Evolutionary conservation across 2,329 filamentous ascomycete genomes (phyloP).

Genomic region (Clonostachys sp.): DNA sequence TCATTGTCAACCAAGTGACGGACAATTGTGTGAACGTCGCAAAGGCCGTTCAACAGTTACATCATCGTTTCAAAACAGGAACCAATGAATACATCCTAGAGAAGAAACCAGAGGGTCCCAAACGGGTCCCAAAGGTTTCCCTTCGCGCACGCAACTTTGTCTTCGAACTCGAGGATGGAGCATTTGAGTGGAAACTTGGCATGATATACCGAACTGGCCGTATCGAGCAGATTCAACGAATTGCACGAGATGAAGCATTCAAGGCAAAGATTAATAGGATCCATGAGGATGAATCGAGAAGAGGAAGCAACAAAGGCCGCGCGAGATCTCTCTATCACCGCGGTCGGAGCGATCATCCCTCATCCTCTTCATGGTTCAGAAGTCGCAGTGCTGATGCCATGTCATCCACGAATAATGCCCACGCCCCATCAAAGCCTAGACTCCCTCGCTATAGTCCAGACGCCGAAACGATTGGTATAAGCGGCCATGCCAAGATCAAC

Average conservation of each 20-base stretch:
- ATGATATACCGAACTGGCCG: slow-evolving; percentile 89
- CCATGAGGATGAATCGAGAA: slow-evolving; percentile 61
- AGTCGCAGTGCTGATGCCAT: slow-evolving; percentile 52
- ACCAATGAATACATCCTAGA: slow-evolving; percentile 84
- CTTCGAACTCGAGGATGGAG: slow-evolving; percentile 92
- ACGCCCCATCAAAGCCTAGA: slow-evolving; percentile 28
- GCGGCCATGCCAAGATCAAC: slow-evolving; percentile 65
- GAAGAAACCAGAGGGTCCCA: slow-evolving; percentile 81
- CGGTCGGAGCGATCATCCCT: slow-evolving; percentile 19
- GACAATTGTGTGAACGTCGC: slow-evolving; percentile 87
- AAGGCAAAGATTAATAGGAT: slow-evolving; percentile 82
- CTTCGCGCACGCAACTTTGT: slow-evolving; percentile 76
- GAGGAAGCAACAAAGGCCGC: slow-evolving; percentile 45
- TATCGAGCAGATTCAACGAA: slow-evolving; percentile 82
- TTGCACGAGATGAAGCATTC: slow-evolving; percentile 89
- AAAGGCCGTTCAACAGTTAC: slow-evolving; percentile 86
- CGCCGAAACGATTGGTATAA: slow-evolving; percentile 59
- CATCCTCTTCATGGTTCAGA: slow-evolving; percentile 31
- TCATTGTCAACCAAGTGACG: slow-evolving; percentile 85
- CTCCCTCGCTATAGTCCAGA: slow-evolving; percentile 76
- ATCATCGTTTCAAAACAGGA: slow-evolving; percentile 84
- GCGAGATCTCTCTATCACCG: slow-evolving; percentile 46
- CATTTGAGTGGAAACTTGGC: slow-evolving; percentile 95
- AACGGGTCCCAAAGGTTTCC: slow-evolving; percentile 80
- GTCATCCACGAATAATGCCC: slow-evolving; percentile 19